These are phyloP conservation scores for Yarrowia hollandica DNA, from an alignment of 805 yeast species.

Conservation along the genomic window DNA sequence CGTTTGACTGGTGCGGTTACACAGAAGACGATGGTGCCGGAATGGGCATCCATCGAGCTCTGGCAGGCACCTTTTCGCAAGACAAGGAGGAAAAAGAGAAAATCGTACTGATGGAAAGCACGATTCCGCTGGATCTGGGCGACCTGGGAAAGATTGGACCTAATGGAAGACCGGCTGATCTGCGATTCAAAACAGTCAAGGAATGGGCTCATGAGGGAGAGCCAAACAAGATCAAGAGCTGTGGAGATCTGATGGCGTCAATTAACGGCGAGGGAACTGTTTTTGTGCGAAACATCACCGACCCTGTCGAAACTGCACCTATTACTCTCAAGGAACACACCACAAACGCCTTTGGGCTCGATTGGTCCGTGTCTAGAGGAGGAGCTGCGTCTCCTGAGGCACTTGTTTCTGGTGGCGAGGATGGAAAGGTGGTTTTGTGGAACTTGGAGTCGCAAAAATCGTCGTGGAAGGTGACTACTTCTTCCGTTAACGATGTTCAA, in stretches of 20 bases:
- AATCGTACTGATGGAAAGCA: background rate
- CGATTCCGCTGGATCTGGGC: constrained; percentile 6
- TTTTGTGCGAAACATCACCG: constrained; percentile 37
- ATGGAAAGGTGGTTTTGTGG: constrained; percentile 71
- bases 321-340: constrained; percentile 46
- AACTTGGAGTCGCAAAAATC: constrained; percentile 44
- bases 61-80: constrained; percentile 55
- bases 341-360: constrained; percentile 67
- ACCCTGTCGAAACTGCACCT: constrained; percentile 23
- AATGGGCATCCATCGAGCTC: constrained; percentile 1
- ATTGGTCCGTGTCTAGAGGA: constrained; percentile 55
- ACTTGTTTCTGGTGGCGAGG: constrained; percentile 61
- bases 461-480: background rate
- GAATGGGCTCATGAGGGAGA: constrained; percentile 67
- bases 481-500: constrained; percentile 60
- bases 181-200: constrained; percentile 39
- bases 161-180: background rate
- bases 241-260: constrained; percentile 52
- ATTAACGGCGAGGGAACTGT: constrained; percentile 48
- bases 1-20: constrained; percentile 51
- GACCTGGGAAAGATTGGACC: background rate
- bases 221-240: constrained; percentile 59
- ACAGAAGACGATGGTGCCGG: background rate
- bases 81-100: background rate
- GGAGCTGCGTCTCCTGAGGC: constrained; percentile 43